Conservation (phyloP, 2,329 filamentous ascomycete species). For the Botrytis deweyae region DNA sequence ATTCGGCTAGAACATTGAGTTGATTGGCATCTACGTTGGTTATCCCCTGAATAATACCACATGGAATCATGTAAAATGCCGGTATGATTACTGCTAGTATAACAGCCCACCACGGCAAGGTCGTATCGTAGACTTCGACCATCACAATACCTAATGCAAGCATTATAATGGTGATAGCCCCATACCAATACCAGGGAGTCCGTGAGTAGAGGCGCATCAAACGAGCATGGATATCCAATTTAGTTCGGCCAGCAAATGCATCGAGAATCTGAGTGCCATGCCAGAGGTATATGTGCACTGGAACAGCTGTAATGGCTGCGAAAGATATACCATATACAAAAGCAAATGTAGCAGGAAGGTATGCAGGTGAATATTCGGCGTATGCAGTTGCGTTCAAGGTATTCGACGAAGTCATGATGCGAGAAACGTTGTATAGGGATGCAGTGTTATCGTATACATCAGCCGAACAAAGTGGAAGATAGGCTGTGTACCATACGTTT, state of each 20-base stretch:
- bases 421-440: conserved; percentile 64
- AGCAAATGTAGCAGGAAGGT: conserved; percentile 70
- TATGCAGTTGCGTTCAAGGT: conserved; percentile 65
- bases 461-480: conserved; percentile 67
- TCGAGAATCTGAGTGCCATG: conserved; percentile 64
- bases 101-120: conserved; percentile 54
- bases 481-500: conserved; percentile 62
- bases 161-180: conserved; percentile 37
- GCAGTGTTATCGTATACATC: conserved; percentile 70
- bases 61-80: conserved; percentile 43
- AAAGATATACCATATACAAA: conserved; percentile 70
- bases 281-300: conserved; percentile 68
- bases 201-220: conserved; percentile 56
- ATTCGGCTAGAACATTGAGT: conserved; percentile 45
- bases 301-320: conserved; percentile 65
- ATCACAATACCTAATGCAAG: conserved; percentile 38
- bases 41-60: conserved; percentile 45
- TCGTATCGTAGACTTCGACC: conserved; percentile 40
- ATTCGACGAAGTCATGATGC: conserved; percentile 59
- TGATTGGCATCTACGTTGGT: conserved; percentile 52
- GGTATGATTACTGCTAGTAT: conserved; percentile 47
- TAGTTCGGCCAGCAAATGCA: conserved; percentile 31
- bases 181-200: conserved; percentile 58
- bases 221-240: conserved; percentile 52
- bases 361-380: conserved; percentile 67